Conservation (phyloP, 352 stramenopile species). For the Phytophthora sp. region DNA sequence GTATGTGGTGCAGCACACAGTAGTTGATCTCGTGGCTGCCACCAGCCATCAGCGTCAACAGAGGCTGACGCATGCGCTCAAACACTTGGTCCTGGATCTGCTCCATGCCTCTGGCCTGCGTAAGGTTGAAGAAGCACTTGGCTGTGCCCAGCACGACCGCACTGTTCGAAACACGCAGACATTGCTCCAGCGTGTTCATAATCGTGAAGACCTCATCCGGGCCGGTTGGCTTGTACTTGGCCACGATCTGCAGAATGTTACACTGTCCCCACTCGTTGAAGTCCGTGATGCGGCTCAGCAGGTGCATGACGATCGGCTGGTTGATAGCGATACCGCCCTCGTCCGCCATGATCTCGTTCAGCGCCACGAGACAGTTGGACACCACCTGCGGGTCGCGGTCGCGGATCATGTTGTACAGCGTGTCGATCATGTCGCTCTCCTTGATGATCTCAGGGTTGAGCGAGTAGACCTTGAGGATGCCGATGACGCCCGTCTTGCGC, state of each 20-base stretch:
- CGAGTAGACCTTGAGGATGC: conserved; percentile 97
- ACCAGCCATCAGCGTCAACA: conserved; percentile 98
- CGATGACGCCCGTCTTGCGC: conserved; percentile 99
- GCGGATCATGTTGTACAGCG: conserved; percentile 98
- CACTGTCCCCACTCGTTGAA: conserved; percentile 99
- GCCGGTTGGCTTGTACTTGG: conserved; percentile 93
- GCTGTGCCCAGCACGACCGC: conserved; percentile 96
- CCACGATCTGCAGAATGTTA: conserved; percentile 95
- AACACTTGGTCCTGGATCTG: conserved; percentile 90
- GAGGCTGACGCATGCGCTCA: conserved; percentile 93
- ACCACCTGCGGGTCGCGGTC: conserved; percentile 98
- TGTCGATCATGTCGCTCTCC: conserved; percentile 96
- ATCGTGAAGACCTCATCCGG: conserved; percentile 98
- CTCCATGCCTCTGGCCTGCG: conserved; percentile 85
- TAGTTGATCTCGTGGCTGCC: conserved; percentile 94
- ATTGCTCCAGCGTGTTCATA: conserved; percentile 97
- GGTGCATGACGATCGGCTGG: conserved; percentile 96
- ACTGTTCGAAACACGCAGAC: conserved; percentile 95
- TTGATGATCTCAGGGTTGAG: conserved; percentile 93
- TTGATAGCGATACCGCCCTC: conserved; percentile 98
- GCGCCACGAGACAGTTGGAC: conserved; percentile 96
- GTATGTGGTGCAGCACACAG: conserved; percentile 97
- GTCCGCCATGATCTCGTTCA: conserved; percentile 98
- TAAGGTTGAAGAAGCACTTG: conserved; percentile 98
- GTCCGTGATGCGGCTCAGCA: conserved; percentile 97